These are phyloP conservation scores for Russula emetica DNA, from an alignment of 768 basidiomycete genomes.

Conservation along the genomic window DNA sequence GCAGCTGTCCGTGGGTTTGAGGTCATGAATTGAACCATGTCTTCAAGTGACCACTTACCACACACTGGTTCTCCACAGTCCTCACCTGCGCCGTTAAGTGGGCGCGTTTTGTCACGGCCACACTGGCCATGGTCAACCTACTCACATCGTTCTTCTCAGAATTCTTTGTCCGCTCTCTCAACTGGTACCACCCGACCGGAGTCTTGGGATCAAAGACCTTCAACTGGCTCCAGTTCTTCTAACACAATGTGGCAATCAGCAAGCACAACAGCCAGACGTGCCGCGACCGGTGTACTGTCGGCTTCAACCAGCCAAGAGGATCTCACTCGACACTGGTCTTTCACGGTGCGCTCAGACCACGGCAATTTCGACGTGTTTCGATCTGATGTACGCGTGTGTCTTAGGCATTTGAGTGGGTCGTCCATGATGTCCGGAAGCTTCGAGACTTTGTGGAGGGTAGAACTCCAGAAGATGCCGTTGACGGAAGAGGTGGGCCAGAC, in stretches of 20 bases:
- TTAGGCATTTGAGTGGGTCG: slow-evolving; percentile 71
- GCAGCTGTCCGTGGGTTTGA: not conserved
- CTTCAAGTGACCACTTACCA: slow-evolving; percentile 15
- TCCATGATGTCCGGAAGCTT: slow-evolving; percentile 54
- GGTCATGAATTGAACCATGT: slow-evolving; percentile 14
- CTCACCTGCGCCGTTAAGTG: slow-evolving; percentile 18
- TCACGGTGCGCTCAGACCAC: slow-evolving; percentile 43
- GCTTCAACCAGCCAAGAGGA: slow-evolving; percentile 39
- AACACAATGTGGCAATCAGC: slow-evolving; percentile 29
- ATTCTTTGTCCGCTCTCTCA: slow-evolving; percentile 34
- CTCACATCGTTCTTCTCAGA: slow-evolving; percentile 35
- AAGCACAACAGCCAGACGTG: slow-evolving; percentile 18
- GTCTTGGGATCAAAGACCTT: slow-evolving; percentile 32
- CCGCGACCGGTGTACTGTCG: slow-evolving; percentile 16
- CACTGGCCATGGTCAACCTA: slow-evolving; percentile 56
- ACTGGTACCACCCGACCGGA: slow-evolving; percentile 29
- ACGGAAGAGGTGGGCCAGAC: slow-evolving; percentile 34
- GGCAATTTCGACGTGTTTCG: not conserved
- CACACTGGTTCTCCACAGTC: slow-evolving; percentile 22
- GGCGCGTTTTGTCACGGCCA: slow-evolving; percentile 37
- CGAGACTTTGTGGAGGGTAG: slow-evolving; percentile 52
- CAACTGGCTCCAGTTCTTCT: slow-evolving; percentile 30
- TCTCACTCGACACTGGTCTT: slow-evolving; percentile 59
- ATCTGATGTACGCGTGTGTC: not conserved
- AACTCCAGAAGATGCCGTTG: slow-evolving; percentile 28